Conservation (phyloP, 2,329 filamentous ascomycete species). For the Fusarium brachygibbosum region DNA sequence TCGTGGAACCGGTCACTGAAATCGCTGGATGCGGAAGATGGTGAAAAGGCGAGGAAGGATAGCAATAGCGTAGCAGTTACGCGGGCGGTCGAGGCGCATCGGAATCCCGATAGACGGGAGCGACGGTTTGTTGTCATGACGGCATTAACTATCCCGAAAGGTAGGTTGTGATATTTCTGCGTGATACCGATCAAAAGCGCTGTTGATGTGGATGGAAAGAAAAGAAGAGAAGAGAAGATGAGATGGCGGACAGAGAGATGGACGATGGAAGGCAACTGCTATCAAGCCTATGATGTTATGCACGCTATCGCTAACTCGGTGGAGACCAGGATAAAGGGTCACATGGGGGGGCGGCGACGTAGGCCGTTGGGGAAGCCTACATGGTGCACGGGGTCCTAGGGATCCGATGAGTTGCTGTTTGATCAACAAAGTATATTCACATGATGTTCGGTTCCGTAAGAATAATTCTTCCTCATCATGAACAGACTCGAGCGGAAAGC, state of each 20-base stretch:
- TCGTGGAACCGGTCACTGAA: constrained; percentile 56
- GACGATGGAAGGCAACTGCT: constrained; percentile 32
- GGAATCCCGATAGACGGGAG: constrained; percentile 34
- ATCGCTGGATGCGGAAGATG: constrained; percentile 55
- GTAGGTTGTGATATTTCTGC: constrained; percentile 15
- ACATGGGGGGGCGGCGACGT: constrained; percentile 31
- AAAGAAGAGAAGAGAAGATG: constrained; percentile 11
- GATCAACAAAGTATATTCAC: constrained; percentile 13
- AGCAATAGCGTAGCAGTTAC: constrained; percentile 74
- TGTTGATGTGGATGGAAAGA: constrained; percentile 24
- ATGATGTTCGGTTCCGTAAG: constrained; percentile 11
- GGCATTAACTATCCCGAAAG: constrained; percentile 25
- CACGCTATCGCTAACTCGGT: constrained; percentile 44
- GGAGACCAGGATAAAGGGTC: constrained; percentile 38
- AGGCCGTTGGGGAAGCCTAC: constrained; percentile 32
- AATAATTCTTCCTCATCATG: not conserved
- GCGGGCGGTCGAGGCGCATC: constrained; percentile 70
- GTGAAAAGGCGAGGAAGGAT: constrained; percentile 74
- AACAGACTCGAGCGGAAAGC: not conserved
- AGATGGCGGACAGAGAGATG: constrained; percentile 18
- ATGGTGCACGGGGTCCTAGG: constrained; percentile 24
- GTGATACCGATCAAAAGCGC: not conserved
- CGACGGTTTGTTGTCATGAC: constrained; percentile 42
- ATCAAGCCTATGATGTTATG: constrained; percentile 50
- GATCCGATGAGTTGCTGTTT: constrained; percentile 13